Percentiles rank a stretch among this genome's conserved stretches.
These are phyloP conservation scores for Rhodomyrtus psidioides DNA, from an alignment of 441 rosid species.

Conservation along the genomic window DNA sequence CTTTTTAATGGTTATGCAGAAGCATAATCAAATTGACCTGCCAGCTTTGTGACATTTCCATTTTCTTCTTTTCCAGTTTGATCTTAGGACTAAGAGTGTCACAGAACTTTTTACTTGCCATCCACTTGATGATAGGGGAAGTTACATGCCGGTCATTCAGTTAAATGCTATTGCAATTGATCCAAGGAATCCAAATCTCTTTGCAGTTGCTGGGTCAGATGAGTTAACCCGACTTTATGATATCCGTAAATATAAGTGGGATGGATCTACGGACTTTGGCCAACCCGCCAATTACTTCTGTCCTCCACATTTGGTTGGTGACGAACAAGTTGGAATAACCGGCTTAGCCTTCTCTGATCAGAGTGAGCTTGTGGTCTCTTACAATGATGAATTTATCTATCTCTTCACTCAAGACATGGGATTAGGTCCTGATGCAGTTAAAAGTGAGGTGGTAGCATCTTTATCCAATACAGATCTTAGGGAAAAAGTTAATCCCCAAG, in stretches of 20 bases:
- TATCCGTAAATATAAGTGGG: conserved; percentile 5
- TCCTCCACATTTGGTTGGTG: conserved; percentile 5
- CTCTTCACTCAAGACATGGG: conserved; percentile 56
- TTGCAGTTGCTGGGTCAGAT: conserved; percentile 15
- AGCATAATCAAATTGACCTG: not conserved
- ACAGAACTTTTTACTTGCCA: conserved; percentile 9
- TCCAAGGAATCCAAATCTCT: conserved; percentile 8
- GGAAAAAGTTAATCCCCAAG: conserved; percentile 37
- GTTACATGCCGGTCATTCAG: not conserved
- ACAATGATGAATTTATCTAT: conserved; percentile 61
- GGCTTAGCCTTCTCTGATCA: conserved; percentile 58
- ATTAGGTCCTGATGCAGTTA: conserved; percentile 21
- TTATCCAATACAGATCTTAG: conserved; percentile 17
- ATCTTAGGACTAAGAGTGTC: conserved; percentile 10
- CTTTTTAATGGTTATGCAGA: not conserved
- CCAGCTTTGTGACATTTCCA: not conserved
- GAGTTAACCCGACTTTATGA: conserved; percentile 15
- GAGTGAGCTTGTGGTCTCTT: conserved; percentile 60
- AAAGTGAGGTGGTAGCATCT: conserved; percentile 17
- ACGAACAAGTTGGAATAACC: conserved; percentile 19
- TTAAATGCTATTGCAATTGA: conserved; percentile 11
- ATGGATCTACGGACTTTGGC: not conserved
- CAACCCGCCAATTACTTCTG: conserved; percentile 7
- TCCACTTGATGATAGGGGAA: conserved; percentile 5
- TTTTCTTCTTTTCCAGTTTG: conserved; percentile 2